Percentiles rank a stretch among this genome's conserved stretches.
phyloP scores from a whole-genome alignment of 1,284 basidiomycete species.

The Athelia psychrophila region DNA sequence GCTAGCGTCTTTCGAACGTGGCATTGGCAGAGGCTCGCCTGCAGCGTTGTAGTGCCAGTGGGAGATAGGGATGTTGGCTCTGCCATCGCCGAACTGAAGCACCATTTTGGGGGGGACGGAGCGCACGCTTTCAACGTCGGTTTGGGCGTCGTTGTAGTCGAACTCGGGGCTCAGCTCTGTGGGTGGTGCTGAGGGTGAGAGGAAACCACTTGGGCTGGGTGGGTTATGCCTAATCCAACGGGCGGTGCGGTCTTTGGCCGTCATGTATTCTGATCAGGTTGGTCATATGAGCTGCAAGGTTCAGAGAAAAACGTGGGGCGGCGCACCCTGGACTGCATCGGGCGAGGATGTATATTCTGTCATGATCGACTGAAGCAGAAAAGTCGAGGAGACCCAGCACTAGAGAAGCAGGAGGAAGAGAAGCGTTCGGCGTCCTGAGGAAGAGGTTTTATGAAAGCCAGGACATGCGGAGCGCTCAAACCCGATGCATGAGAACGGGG shows the following conservation, averaged over 20 bases:
- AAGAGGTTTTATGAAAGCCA: background rate
- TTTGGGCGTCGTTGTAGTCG: background rate
- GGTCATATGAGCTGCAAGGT: background rate
- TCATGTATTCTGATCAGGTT: background rate
- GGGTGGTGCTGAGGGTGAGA: background rate
- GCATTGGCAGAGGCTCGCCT: background rate
- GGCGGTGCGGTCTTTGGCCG: background rate
- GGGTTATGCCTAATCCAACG: background rate
- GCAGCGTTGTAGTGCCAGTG: background rate
- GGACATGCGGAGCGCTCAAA: conserved; percentile 1
- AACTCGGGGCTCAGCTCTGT: background rate
- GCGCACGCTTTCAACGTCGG: background rate
- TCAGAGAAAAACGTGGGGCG: background rate
- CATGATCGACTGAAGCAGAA: background rate
- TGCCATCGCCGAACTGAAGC: background rate
- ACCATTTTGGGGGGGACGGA: conserved; percentile 1
- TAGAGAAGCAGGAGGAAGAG: background rate
- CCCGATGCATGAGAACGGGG: background rate
- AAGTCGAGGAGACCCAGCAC: background rate
- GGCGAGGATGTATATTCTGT: conserved; percentile 1
- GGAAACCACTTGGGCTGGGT: background rate
- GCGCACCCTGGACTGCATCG: background rate
- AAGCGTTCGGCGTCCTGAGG: background rate
- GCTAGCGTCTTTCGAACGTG: background rate
- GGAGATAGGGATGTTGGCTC: background rate